These are phyloP conservation scores for Spatholobus suberectus DNA, from an alignment of 306 rosid species.

Conservation along the genomic window DNA sequence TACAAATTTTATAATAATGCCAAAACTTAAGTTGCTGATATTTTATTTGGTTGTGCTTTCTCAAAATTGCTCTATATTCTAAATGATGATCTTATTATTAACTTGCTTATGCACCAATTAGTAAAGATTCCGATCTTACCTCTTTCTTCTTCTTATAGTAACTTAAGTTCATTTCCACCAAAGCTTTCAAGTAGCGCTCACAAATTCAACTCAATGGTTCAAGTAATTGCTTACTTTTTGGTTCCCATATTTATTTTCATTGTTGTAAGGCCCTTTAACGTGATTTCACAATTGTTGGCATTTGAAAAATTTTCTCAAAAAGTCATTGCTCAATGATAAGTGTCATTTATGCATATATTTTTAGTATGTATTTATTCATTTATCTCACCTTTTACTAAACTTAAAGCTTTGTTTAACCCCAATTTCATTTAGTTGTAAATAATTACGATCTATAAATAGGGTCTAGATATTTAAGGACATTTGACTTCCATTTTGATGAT, in stretches of 20 bases:
- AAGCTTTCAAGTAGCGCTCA: constrained; percentile 88
- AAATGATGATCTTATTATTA: constrained; percentile 21
- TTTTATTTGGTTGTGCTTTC: background rate
- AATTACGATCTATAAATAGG: no score
- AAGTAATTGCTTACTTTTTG: constrained; percentile 53
- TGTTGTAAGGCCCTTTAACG: background rate
- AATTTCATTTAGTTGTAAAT: no score
- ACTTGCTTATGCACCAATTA: constrained; percentile 60
- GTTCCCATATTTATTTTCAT: background rate
- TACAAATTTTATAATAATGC: background rate
- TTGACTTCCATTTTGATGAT: no score
- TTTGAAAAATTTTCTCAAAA: constrained; percentile 2
- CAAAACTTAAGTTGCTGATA: constrained; percentile 20
- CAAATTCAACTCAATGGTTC: constrained; percentile 80
- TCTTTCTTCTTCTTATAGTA: constrained; percentile 55
- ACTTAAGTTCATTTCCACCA: constrained; percentile 53
- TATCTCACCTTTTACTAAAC: no score
- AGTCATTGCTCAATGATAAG: background rate
- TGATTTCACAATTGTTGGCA: background rate
- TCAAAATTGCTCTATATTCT: background rate
- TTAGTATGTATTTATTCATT: no score
- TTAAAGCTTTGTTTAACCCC: no score
- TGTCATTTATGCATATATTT: no score
- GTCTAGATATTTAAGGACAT: no score
- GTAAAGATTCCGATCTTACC: constrained; percentile 44